Evolutionary conservation across 192 early-diverging fungal species (phyloP), one percentile per base, ranked within the genome.

Genomic region (Mortierella hygrophila): DNA sequence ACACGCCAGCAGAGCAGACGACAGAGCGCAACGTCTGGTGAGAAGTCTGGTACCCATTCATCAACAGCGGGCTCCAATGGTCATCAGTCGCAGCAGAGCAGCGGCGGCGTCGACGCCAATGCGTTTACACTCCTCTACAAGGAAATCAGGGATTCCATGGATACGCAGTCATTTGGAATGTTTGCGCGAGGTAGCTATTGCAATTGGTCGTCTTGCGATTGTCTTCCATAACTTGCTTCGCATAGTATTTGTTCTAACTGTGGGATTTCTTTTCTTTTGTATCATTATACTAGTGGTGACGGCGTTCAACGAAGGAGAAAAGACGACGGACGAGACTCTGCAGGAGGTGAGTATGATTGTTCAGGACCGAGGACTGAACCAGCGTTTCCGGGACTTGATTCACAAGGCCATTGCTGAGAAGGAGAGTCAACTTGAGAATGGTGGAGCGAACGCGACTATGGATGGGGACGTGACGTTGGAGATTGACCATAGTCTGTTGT

Each of bases 81-180:
- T 29, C 57, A 60, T 49, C 46, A 23, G 26, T 40, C 29, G 3
- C 60, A 72, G 7, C 75, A 72, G 21, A 77, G 75, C 26, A 73
- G 26, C 26, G 40, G 72, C 11, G 83, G 83, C 9, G 76, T 86
- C 38, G 84, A 86, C 44, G 84, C 84, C 13, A 86, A 68, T 69
- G 84, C 84, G 8, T 86, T 86, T 63, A 86, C 84, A 4, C 68
- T 74, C 42, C 79, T 86, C 8, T 86, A 86, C 44, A 86, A 86
- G 63, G 84, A 86, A 37, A 86, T 86, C 68, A 79, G 84, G n/a
- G 84, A 86, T 40, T 86, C 84, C 8, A 86, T 86, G 84, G 84
- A 86, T 75, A 65, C 60, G 8, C 42, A 76, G 0, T 86, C 84
- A 3, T 86, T 86, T 81, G 84, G 84, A 4, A 49, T 81, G 72